These are phyloP conservation scores for Elsinoe batatas DNA, from an alignment of 2,329 filamentous ascomycete species.

Conservation along the genomic window DNA sequence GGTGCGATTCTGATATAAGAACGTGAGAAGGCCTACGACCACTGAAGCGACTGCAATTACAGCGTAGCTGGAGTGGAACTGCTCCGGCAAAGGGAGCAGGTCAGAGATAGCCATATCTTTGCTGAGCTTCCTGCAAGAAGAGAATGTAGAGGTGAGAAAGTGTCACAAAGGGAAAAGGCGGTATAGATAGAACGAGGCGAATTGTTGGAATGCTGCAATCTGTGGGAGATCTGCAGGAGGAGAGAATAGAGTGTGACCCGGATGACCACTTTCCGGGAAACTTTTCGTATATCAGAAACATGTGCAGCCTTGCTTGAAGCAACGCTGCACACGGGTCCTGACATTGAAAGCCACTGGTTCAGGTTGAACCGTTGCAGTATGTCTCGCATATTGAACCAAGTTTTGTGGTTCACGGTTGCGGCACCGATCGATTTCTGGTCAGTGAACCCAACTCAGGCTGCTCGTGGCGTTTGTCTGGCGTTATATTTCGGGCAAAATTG, in stretches of 20 bases:
- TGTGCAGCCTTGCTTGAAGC: no score
- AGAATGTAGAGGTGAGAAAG: not conserved
- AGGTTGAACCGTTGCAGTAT: no score
- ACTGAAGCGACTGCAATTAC: not conserved
- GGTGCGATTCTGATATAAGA: not conserved
- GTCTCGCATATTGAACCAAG: no score
- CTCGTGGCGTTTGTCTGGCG: no score
- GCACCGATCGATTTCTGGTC: no score
- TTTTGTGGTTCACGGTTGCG: no score
- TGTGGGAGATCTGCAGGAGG: not conserved
- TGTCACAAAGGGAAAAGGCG: not conserved
- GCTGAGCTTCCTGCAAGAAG: not conserved
- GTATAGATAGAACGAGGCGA: not conserved
- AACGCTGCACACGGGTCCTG: no score
- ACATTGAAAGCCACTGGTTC: no score
- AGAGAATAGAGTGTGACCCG: not conserved
- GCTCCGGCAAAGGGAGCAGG: not conserved
- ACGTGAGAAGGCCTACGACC: not conserved
- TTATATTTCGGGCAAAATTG: no score
- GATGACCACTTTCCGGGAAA: not conserved
- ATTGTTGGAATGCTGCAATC: not conserved
- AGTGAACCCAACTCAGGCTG: no score
- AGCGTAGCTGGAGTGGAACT: not conserved
- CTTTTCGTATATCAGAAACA: not conserved
- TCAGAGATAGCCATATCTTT: not conserved